phyloP scores from a whole-genome alignment of 1,139 yeast genomes.

The Yamadazyma diospyri region DNA sequence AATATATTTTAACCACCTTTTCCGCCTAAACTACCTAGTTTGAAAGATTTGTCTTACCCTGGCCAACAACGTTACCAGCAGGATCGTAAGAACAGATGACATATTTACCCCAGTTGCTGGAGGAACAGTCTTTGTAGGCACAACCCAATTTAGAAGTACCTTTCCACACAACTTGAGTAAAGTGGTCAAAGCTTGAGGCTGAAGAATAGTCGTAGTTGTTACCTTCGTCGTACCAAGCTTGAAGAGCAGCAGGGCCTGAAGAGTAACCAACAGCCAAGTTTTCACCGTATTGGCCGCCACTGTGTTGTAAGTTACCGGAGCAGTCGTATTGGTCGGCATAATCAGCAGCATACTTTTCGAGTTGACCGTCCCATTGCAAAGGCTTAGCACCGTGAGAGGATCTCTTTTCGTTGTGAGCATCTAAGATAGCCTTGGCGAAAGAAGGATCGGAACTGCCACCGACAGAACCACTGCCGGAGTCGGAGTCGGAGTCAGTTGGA shows the following conservation, averaged over 20 bases:
- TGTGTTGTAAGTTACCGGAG: constrained; percentile 63
- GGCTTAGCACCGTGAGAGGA: constrained; percentile 58
- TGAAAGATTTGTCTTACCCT: constrained; percentile 26
- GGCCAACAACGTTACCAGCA: constrained; percentile 50
- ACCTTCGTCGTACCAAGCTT: constrained; percentile 84
- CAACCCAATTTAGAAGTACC: constrained; percentile 68
- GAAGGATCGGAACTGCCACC: constrained; percentile 22
- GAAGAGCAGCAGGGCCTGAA: constrained; percentile 53
- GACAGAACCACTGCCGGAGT: constrained; percentile 3
- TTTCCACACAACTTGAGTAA: constrained; percentile 86
- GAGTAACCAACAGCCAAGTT: constrained; percentile 76
- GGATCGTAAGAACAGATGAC: constrained; percentile 52
- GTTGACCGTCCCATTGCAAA: constrained; percentile 59
- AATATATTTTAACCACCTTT: constrained; percentile 3
- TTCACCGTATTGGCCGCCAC: constrained; percentile 81
- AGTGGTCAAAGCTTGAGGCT: constrained; percentile 52
- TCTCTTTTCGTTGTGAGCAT: constrained; percentile 67
- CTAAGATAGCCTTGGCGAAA: constrained; percentile 42
- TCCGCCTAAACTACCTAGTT: not conserved
- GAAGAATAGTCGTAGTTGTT: constrained; percentile 47
- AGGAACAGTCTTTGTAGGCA: constrained; percentile 55
- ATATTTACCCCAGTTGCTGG: constrained; percentile 45
- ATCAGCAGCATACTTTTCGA: constrained; percentile 63
- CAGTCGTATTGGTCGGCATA: constrained; percentile 69
- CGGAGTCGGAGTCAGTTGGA: constrained; percentile 8